Percentiles rank a stretch among this genome's conserved stretches.
These are phyloP conservation scores for Apiospora sp. DNA, from an alignment of 2,329 filamentous ascomycete genomes.

Conservation along the genomic window DNA sequence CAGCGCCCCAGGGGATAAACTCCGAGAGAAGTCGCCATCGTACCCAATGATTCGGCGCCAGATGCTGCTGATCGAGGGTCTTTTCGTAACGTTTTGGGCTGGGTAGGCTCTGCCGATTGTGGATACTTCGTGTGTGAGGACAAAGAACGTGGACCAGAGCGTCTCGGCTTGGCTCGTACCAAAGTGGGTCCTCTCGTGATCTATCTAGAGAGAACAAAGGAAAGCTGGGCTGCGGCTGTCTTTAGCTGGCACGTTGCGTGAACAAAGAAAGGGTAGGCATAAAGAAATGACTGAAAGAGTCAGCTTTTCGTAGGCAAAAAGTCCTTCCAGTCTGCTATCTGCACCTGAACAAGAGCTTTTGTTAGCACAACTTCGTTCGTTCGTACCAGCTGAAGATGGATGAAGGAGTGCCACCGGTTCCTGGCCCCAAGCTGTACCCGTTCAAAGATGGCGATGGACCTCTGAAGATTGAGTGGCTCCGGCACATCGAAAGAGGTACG, in stretches of 20 bases:
- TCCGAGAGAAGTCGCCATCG: too few species aligned
- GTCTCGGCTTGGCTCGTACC: background rate
- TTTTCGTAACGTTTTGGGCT: too few species aligned
- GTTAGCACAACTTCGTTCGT: too few species aligned
- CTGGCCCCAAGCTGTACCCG: slow-evolving; percentile 19
- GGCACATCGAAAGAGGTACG: background rate
- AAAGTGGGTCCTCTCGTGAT: background rate
- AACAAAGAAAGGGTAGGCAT: background rate
- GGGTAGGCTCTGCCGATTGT: too few species aligned
- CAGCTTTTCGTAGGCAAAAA: background rate
- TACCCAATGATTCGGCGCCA: too few species aligned
- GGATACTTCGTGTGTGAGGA: background rate
- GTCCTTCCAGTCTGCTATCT: background rate
- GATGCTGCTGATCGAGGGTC: too few species aligned
- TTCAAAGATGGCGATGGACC: background rate
- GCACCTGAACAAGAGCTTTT: background rate
- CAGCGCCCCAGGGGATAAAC: too few species aligned
- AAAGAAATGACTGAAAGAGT: background rate
- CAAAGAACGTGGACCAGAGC: background rate
- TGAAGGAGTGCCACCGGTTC: slow-evolving; percentile 9
- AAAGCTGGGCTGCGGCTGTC: background rate
- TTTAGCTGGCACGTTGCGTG: background rate
- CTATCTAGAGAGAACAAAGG: background rate
- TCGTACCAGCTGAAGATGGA: background rate
- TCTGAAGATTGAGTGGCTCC: slow-evolving; percentile 1